phyloP scores from a whole-genome alignment of 176 grass and related monocot genomes.

The Carex myosuroides region DNA sequence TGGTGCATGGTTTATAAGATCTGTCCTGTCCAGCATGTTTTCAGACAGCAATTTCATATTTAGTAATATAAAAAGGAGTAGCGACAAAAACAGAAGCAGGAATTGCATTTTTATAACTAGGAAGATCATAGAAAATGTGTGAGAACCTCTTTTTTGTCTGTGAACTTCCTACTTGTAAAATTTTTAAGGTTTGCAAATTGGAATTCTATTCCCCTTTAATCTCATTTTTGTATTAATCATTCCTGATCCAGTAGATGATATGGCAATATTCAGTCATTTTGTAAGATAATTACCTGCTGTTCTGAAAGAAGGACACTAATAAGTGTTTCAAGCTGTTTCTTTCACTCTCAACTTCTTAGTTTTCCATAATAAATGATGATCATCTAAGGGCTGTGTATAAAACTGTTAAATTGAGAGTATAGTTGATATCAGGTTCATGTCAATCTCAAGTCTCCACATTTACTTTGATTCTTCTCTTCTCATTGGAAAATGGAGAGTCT shows the following conservation, averaged over 20 bases:
- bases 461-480: background rate
- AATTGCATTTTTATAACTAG: background rate
- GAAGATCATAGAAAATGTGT: background rate
- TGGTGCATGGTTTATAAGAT: background rate
- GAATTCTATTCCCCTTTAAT: background rate
- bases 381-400: background rate
- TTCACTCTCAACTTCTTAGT: background rate
- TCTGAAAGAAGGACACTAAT: background rate
- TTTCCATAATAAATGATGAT: background rate
- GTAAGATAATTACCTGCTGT: background rate
- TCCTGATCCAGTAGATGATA: background rate
- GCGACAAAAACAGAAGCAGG: background rate
- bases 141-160: background rate
- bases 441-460: background rate
- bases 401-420: background rate
- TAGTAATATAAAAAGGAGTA: background rate
- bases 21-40: background rate
- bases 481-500: background rate
- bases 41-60: background rate
- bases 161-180: background rate
- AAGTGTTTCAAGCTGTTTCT: background rate
- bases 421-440: background rate
- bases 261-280: background rate
- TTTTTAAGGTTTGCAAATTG: background rate
- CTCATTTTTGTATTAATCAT: background rate